These are phyloP conservation scores for Xylaria sp. DNA, from an alignment of 2,329 filamentous ascomycete genomes.

Conservation along the genomic window DNA sequence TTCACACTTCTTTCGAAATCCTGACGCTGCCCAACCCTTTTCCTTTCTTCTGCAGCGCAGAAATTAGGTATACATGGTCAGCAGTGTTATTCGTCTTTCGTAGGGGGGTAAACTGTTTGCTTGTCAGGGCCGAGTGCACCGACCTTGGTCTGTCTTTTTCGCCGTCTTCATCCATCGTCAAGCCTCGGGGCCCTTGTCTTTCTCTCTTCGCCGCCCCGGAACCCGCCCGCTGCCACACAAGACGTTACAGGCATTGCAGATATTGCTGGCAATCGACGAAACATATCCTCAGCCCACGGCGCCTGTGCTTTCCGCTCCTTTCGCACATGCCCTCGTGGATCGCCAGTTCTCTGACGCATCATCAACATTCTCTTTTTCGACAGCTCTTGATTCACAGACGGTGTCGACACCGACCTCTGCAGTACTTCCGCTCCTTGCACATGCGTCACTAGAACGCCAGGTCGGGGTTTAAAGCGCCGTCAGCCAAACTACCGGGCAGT, in stretches of 20 bases:
- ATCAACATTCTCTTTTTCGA: not conserved
- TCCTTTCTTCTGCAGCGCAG: slow-evolving; percentile 24
- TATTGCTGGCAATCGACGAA: slow-evolving; percentile 4
- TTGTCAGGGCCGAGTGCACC: slow-evolving; percentile 5
- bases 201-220: slow-evolving; percentile 4
- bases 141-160: slow-evolving; percentile 19
- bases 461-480: slow-evolving; percentile 6
- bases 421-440: slow-evolving; percentile 8
- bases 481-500: slow-evolving; percentile 19
- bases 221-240: slow-evolving; percentile 16
- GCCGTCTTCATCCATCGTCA: slow-evolving; percentile 8
- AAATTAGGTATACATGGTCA: not conserved
- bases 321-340: slow-evolving; percentile 16
- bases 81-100: slow-evolving; percentile 14
- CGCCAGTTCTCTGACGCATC: slow-evolving; percentile 2
- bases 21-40: slow-evolving; percentile 8
- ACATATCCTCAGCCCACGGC: slow-evolving; percentile 8
- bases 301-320: slow-evolving; percentile 20
- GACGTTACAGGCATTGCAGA: slow-evolving; percentile 18
- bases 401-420: slow-evolving; percentile 1
- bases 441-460: slow-evolving; percentile 8
- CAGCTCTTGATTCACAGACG: slow-evolving; percentile 5
- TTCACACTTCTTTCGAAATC: slow-evolving; percentile 13
- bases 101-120: slow-evolving; percentile 7
- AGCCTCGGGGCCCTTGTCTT: slow-evolving; percentile 10